A percentile compares a stretch with the other conserved stretches of the same genome.
Conservation (phyloP, 2,329 filamentous ascomycete genomes). For the Phialocephala sp. region DNA sequence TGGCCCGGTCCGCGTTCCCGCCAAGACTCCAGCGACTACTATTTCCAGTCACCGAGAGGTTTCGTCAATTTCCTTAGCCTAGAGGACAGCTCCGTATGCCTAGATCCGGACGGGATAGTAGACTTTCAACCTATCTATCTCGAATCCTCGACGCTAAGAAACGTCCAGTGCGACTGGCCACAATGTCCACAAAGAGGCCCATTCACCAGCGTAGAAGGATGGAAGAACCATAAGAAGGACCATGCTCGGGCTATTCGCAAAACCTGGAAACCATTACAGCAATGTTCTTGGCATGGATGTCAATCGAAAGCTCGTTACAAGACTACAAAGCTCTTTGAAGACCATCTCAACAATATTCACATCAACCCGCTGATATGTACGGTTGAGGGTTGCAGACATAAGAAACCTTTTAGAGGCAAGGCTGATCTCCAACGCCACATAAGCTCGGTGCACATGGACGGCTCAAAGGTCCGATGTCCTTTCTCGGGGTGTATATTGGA, state of each 20-base stretch:
- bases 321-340: not conserved
- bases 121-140: not conserved
- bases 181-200: not conserved
- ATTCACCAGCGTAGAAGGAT: not conserved
- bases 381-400: conserved; percentile 2
- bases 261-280: not conserved
- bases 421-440: conserved; percentile 12
- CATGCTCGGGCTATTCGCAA: not conserved
- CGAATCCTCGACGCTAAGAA: not conserved
- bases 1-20: not conserved
- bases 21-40: not conserved
- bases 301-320: conserved; percentile 4
- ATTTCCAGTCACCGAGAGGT: not conserved
- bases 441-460: not conserved
- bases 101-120: not conserved
- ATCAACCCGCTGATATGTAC: conserved; percentile 11
- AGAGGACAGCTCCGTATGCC: not conserved
- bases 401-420: conserved; percentile 8
- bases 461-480: not conserved
- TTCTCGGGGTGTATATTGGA: not conserved
- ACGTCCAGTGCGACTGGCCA: not conserved
- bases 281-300: conserved; percentile 4
- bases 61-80: not conserved
- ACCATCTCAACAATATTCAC: conserved; percentile 12
- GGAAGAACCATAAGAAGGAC: conserved; percentile 1